Evolutionary conservation across 805 yeast genomes (phyloP).

Genomic region (Saccharomycopsis oosterbeekiorum): DNA sequence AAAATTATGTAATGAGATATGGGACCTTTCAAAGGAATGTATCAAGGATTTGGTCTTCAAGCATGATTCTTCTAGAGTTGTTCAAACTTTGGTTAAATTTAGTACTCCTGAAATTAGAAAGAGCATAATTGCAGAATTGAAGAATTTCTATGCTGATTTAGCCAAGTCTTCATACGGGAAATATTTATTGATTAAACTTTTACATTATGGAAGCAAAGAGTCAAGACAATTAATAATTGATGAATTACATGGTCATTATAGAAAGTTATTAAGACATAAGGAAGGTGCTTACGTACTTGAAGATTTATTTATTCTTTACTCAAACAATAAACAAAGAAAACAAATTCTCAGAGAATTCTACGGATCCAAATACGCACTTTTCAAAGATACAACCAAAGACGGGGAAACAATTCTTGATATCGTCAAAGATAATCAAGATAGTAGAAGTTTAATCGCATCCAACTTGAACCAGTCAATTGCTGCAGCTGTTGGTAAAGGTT

Average conservation of each 20-base stretch:
- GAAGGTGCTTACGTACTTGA: constrained; percentile 98
- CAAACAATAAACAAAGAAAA: constrained; percentile 72
- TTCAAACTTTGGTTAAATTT: constrained; percentile 86
- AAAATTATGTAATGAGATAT: constrained; percentile 70
- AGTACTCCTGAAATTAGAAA: constrained; percentile 73
- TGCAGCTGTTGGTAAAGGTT: constrained; percentile 90
- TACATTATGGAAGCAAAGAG: constrained; percentile 85
- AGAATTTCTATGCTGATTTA: constrained; percentile 49
- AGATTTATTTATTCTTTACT: constrained; percentile 78
- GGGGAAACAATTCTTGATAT: constrained; percentile 57
- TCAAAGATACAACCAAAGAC: constrained; percentile 62
- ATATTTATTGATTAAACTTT: constrained; percentile 74
- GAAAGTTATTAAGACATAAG: constrained; percentile 90
- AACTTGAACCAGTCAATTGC: constrained; percentile 77
- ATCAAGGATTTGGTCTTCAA: constrained; percentile 80
- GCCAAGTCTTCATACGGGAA: constrained; percentile 94
- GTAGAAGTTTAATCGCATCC: constrained; percentile 60
- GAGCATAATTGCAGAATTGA: constrained; percentile 53
- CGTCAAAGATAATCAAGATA: constrained; percentile 59
- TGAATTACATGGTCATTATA: constrained; percentile 82
- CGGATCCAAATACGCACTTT: constrained; percentile 92
- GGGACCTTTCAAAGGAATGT: constrained; percentile 71
- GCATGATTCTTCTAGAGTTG: constrained; percentile 94
- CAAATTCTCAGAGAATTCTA: constrained; percentile 94
- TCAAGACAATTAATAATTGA: constrained; percentile 65